Conservation (phyloP, 2,329 filamentous ascomycete genomes). For the Scedosporium aurantiacum region DNA sequence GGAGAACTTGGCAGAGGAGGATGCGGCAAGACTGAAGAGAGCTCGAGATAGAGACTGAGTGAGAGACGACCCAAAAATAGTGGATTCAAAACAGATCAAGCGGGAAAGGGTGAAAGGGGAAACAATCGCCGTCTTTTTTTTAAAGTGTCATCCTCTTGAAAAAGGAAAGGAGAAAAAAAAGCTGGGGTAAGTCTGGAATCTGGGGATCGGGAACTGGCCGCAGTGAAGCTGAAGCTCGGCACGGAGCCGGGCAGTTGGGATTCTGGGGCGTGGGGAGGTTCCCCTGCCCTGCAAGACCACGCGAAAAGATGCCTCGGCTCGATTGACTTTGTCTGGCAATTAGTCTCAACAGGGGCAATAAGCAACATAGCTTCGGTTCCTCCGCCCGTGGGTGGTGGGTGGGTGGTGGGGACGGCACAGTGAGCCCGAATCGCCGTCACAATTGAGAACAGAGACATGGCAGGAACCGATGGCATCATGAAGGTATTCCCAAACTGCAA, state of each 20-base stretch:
- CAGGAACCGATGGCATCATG: no score
- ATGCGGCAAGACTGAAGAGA: no score
- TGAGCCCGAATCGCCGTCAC: no score
- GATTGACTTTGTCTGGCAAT: neutral
- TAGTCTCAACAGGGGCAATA: neutral
- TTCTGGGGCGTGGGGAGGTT: neutral
- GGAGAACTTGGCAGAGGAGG: no score
- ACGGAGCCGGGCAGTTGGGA: neutral
- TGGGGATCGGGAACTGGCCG: neutral
- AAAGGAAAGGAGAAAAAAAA: neutral
- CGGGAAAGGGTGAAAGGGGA: no score
- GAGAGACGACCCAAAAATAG: no score
- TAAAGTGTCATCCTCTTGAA: neutral
- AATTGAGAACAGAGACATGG: no score
- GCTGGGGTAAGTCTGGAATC: neutral
- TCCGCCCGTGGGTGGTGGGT: neutral
- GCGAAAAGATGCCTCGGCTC: constrained; percentile 4
- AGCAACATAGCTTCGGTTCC: neutral
- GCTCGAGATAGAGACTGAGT: no score
- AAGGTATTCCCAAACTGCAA: no score
- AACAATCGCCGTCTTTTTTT: no score
- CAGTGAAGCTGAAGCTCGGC: neutral
- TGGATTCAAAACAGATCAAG: no score
- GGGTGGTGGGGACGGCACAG: no score
- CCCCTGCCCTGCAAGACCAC: neutral